Percentiles rank a stretch among this genome's conserved stretches.
These are phyloP conservation scores for Sisymbrium irio DNA, from an alignment of 345 rosid genomes.

Conservation along the genomic window DNA sequence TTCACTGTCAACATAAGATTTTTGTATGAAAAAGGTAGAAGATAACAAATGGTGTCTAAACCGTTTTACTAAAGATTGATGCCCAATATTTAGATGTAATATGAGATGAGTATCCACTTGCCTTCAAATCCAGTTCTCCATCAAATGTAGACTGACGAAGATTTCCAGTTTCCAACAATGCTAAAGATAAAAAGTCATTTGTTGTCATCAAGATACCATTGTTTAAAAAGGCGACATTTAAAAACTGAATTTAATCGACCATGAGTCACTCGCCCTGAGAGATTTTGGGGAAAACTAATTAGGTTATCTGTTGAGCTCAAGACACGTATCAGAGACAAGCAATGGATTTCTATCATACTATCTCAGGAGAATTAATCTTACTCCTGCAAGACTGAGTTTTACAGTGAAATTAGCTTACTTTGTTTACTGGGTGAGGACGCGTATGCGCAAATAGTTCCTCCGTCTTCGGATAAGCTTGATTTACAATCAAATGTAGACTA, in stretches of 20 bases:
- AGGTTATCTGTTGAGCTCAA: no score
- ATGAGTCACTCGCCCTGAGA: no score
- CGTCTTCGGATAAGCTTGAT: no score
- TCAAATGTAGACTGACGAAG: slow-evolving; percentile 41
- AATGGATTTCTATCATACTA: no score
- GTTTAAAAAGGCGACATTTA: background rate
- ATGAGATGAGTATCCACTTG: slow-evolving; percentile 12
- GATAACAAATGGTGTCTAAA: background rate
- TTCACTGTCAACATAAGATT: slow-evolving; percentile 31
- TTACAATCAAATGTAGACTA: no score
- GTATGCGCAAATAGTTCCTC: no score
- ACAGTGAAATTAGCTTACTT: no score
- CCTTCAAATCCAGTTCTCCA: slow-evolving; percentile 64
- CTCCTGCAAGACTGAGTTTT: no score
- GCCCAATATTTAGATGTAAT: background rate
- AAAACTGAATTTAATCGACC: background rate
- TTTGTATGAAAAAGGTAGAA: background rate
- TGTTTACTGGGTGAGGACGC: no score
- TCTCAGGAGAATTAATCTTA: no score
- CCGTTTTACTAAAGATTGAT: background rate
- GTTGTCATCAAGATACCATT: slow-evolving; percentile 1
- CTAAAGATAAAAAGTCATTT: slow-evolving; percentile 34
- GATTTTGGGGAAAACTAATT: no score
- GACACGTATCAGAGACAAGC: no score
- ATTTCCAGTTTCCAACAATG: slow-evolving; percentile 56